These are phyloP conservation scores for Jimgerdemannia lactiflua DNA, from an alignment of 192 early-diverging fungal species.

Conservation along the genomic window DNA sequence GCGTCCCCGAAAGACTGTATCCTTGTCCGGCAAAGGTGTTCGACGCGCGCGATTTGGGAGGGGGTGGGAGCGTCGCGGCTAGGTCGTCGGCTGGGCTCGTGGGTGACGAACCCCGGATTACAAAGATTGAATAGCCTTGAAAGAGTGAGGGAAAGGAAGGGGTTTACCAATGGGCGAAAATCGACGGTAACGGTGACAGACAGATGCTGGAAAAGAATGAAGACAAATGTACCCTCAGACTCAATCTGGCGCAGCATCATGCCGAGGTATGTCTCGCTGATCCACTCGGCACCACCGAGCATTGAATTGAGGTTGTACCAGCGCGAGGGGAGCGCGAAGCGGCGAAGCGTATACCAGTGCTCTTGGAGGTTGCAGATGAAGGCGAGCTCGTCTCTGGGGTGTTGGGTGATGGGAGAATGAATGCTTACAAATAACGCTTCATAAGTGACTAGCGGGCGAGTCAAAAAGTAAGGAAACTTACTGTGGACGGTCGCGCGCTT, in stretches of 20 bases:
- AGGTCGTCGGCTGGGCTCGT: constrained; percentile 11
- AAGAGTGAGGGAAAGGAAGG: background rate
- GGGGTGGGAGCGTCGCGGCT: constrained; percentile 10
- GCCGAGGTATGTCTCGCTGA: constrained; percentile 69
- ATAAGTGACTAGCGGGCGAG: background rate
- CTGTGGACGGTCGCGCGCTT: constrained; percentile 52
- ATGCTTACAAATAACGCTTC: background rate
- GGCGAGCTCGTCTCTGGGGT: constrained; percentile 43
- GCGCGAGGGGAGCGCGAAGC: constrained; percentile 61
- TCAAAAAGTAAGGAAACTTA: constrained; percentile 16
- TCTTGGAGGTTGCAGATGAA: constrained; percentile 73
- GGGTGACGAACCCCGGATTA: constrained; percentile 12
- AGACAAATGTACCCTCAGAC: constrained; percentile 26
- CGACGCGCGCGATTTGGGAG: background rate
- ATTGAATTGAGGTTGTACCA: constrained; percentile 79
- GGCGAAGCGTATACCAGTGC: constrained; percentile 62
- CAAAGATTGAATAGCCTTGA: constrained; percentile 27
- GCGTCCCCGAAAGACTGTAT: background rate
- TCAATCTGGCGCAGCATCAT: constrained; percentile 49
- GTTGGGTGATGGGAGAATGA: background rate
- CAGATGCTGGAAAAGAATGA: background rate
- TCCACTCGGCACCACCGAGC: constrained; percentile 43
- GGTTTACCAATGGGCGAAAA: background rate
- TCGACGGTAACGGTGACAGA: background rate
- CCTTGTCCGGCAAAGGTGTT: constrained; percentile 16